Percentiles rank a stretch among this genome's conserved stretches.
Evolutionary conservation across 495 filamentous ascomycete species (phyloP).

Genomic region (Neurospora tetrasperma): DNA sequence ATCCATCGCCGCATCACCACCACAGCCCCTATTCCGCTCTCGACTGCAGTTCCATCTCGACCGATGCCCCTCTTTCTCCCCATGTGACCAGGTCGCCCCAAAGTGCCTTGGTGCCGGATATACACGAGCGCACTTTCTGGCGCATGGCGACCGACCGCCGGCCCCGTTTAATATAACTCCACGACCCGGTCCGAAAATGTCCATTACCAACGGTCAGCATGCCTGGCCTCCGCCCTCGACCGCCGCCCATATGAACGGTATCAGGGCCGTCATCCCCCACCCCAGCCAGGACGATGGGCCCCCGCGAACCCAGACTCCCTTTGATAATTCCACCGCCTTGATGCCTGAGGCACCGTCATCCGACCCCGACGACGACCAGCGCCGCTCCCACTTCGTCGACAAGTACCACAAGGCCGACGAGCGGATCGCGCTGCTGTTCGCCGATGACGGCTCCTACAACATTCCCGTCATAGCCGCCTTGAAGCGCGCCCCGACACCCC

Average conservation of each 20-base stretch:
- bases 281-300: constrained; percentile 27
- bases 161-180: constrained; percentile 10
- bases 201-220: constrained; percentile 41
- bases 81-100: constrained; percentile 29
- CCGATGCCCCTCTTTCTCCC: constrained; percentile 30
- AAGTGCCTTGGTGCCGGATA: constrained; percentile 29
- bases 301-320: constrained; percentile 25
- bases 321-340: constrained; percentile 30
- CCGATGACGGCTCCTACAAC: constrained; percentile 62
- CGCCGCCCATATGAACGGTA: constrained; percentile 24
- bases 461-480: constrained; percentile 27
- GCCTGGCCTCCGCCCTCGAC: constrained; percentile 32
- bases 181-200: constrained; percentile 31
- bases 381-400: constrained; percentile 33
- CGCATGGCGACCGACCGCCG: constrained; percentile 39
- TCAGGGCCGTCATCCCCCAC: constrained; percentile 15
- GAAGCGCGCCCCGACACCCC: constrained; percentile 22
- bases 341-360: constrained; percentile 40
- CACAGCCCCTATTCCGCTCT: constrained; percentile 22
- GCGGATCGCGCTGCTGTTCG: constrained; percentile 53
- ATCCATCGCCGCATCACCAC: constrained; percentile 33
- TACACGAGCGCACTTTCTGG: constrained; percentile 35
- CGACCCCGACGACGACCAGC: constrained; percentile 36
- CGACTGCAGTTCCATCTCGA: constrained; percentile 28
- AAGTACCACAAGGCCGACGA: constrained; percentile 32